Percentiles rank a stretch among this genome's conserved stretches.
phyloP scores from a whole-genome alignment of 805 yeast genomes.

The Lachancea dasiensis region DNA sequence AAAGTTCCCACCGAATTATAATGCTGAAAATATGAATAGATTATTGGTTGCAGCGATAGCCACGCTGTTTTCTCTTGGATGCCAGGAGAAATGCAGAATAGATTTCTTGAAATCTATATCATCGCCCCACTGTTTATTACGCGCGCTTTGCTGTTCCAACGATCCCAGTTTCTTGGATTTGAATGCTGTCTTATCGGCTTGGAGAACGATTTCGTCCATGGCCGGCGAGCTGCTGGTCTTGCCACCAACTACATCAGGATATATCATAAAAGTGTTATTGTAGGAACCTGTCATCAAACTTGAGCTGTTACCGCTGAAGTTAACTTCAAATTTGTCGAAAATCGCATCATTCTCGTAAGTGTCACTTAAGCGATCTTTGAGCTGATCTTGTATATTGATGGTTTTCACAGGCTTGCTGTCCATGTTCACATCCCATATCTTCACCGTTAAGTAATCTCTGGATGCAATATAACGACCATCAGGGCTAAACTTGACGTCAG shows the following conservation, averaged over 20 bases:
- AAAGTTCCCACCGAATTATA: constrained; percentile 32
- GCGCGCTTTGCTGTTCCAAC: constrained; percentile 39
- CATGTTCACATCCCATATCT: constrained; percentile 98
- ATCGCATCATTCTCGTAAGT: constrained; percentile 98
- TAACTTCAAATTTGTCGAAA: constrained; percentile 96
- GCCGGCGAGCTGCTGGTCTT: constrained; percentile 9
- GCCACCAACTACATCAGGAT: constrained; percentile 66
- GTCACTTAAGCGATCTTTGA: constrained; percentile 89
- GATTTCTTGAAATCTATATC: constrained; percentile 93
- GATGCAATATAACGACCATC: constrained; percentile 95
- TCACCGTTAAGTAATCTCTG: constrained; percentile 94
- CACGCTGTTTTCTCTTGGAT: constrained; percentile 91
- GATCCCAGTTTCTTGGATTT: constrained; percentile 43
- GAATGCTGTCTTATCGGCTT: constrained; percentile 97
- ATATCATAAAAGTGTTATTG: constrained; percentile 94
- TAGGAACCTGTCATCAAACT: constrained; percentile 96
- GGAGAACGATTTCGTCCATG: constrained; percentile 65
- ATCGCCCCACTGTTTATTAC: constrained; percentile 46
- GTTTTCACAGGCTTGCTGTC: constrained; percentile 92
- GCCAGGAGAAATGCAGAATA: constrained; percentile 96
- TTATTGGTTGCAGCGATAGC: constrained; percentile 99
- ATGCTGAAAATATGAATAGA: constrained; percentile 74
- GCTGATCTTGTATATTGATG: constrained; percentile 90
- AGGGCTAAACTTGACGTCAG: constrained; percentile 86
- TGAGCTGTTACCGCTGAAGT: constrained; percentile 86